Conservation (phyloP, 164 flowering plant genomes). For the Vitis rupestris region DNA sequence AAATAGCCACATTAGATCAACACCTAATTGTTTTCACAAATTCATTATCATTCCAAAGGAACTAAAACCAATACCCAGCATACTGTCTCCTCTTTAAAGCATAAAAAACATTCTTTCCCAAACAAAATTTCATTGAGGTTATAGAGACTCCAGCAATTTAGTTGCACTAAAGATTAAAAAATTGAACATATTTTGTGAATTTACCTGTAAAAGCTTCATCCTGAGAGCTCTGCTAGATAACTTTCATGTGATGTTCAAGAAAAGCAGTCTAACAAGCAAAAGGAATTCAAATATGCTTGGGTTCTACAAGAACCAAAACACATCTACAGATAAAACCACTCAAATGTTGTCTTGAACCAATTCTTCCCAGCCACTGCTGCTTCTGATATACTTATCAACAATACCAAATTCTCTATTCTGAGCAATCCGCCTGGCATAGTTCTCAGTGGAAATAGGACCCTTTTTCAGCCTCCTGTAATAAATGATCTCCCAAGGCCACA, state of each 20-base stretch:
- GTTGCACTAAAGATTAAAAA: background rate
- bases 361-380: slow-evolving; percentile 66
- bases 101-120: no score
- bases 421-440: slow-evolving; percentile 47
- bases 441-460: slow-evolving; percentile 50
- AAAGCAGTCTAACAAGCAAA: slow-evolving; percentile 7
- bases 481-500: slow-evolving; percentile 64
- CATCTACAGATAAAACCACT: background rate
- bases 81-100: no score
- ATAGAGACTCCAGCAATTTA: no score
- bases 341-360: slow-evolving; percentile 14
- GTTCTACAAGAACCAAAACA: background rate
- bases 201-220: slow-evolving; percentile 15
- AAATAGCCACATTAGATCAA: no score
- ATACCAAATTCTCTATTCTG: slow-evolving; percentile 59
- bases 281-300: background rate
- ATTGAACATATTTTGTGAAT: background rate
- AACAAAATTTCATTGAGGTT: no score
- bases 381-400: slow-evolving; percentile 52
- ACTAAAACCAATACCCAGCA: no score
- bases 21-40: no score
- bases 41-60: no score
- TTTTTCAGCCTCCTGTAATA: slow-evolving; percentile 51
- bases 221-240: background rate
- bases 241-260: slow-evolving; percentile 6